A percentile compares a stretch with the other conserved stretches of the same genome.
phyloP scores from a whole-genome alignment of 306 rosid species.

The Alnus rubra region DNA sequence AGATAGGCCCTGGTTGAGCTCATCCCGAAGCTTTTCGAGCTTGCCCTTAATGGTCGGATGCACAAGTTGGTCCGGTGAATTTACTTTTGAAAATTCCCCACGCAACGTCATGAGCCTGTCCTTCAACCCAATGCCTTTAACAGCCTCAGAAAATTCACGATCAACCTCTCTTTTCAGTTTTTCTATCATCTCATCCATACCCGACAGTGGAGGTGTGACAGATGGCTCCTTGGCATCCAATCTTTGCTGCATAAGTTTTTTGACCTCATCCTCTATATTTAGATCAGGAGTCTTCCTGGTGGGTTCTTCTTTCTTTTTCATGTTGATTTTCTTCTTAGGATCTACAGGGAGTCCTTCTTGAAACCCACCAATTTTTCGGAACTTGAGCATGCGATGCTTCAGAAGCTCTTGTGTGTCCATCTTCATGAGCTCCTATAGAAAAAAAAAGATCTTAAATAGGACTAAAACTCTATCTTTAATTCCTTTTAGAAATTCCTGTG shows the following conservation, averaged over 20 bases:
- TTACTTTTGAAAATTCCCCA: slow-evolving; percentile 56
- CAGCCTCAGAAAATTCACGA: slow-evolving; percentile 62
- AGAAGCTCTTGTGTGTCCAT: slow-evolving; percentile 61
- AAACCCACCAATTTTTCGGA: slow-evolving; percentile 79
- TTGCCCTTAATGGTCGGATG: slow-evolving; percentile 58
- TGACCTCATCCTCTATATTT: slow-evolving; percentile 53
- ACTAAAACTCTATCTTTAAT: slow-evolving; percentile 16
- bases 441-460: slow-evolving; percentile 31
- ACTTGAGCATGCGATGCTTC: slow-evolving; percentile 73
- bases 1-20: slow-evolving; percentile 51
- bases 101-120: slow-evolving; percentile 49
- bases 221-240: slow-evolving; percentile 51
- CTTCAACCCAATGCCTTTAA: slow-evolving; percentile 57
- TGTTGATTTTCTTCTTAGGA: slow-evolving; percentile 56
- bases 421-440: slow-evolving; percentile 66
- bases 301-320: slow-evolving; percentile 69
- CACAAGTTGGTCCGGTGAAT: slow-evolving; percentile 42
- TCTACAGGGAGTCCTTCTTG: slow-evolving; percentile 76
- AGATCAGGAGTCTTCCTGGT: slow-evolving; percentile 36
- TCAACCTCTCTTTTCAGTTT: slow-evolving; percentile 63
- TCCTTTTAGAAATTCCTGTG: slow-evolving; percentile 16
- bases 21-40: slow-evolving; percentile 60
- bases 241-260: slow-evolving; percentile 57
- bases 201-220: slow-evolving; percentile 36
- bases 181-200: slow-evolving; percentile 52